Conservation (phyloP, 202 grass and related monocot genomes). For the Sporobolus alterniflorus region DNA sequence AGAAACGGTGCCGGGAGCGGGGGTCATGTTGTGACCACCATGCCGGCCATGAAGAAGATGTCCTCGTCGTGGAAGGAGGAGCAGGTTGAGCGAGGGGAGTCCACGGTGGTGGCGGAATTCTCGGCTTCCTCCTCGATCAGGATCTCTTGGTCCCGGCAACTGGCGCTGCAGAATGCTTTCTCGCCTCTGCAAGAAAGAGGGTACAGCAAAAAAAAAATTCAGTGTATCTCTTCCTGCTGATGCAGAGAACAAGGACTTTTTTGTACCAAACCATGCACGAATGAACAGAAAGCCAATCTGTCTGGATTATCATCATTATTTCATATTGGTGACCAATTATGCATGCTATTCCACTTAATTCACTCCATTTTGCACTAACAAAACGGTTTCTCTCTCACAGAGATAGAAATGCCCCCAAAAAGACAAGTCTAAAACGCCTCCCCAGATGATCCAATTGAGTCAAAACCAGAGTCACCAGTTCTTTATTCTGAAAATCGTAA, state of each 20-base stretch:
- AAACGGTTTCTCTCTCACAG: background rate
- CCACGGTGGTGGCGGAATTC: constrained; percentile 32
- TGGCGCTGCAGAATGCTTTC: constrained; percentile 89
- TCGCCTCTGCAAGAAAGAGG: constrained; percentile 58
- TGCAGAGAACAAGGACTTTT: background rate
- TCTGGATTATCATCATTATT: background rate
- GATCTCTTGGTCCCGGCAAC: constrained; percentile 85
- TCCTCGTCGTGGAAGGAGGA: constrained; percentile 66
- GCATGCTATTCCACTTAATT: background rate
- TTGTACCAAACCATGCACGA: background rate
- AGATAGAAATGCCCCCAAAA: too few relatives aligned
- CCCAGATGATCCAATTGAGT: constrained; percentile 11
- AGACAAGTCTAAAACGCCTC: background rate
- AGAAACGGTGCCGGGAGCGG: background rate
- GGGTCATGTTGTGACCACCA: constrained; percentile 67
- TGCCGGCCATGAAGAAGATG: constrained; percentile 82
- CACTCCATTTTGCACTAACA: background rate
- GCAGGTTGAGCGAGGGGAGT: constrained; percentile 42
- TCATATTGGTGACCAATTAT: background rate
- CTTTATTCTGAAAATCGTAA: background rate
- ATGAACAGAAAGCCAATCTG: background rate
- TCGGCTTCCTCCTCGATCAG: constrained; percentile 79
- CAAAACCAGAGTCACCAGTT: background rate
- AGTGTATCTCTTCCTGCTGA: background rate
- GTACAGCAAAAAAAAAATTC: background rate